These are phyloP conservation scores for Symbiodinium natans DNA, from an alignment of 73 alveolate species.

Conservation along the genomic window DNA sequence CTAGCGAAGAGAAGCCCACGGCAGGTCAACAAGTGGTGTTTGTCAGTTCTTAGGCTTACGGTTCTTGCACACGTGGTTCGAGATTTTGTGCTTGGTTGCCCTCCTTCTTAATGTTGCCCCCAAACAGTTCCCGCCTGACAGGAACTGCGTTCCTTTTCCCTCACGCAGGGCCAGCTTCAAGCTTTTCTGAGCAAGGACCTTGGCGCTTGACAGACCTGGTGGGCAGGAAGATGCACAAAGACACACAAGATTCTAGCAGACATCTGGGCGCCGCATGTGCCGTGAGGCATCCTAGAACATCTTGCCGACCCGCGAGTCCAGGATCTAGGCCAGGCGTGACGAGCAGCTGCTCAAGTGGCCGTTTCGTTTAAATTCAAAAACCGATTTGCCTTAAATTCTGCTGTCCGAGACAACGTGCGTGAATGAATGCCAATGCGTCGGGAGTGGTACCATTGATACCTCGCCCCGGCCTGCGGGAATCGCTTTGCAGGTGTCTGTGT, in stretches of 20 bases:
- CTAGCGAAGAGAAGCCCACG: too few species aligned
- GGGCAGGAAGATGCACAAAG: too few species aligned
- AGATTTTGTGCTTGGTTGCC: too few species aligned
- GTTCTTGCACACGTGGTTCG: too few species aligned
- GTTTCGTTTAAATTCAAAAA: not conserved
- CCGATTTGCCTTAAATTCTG: too few species aligned
- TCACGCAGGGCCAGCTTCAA: conserved; percentile 55
- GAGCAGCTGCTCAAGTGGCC: not conserved
- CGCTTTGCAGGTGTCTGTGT: not conserved
- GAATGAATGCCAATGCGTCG: too few species aligned
- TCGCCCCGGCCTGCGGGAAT: not conserved
- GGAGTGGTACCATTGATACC: not conserved
- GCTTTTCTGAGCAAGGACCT: conserved; percentile 6
- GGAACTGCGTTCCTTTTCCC: conserved; percentile 72
- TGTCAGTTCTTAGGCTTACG: too few species aligned
- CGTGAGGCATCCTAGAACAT: conserved; percentile 19
- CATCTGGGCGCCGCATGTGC: not conserved
- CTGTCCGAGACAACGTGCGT: too few species aligned
- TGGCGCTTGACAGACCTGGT: too few species aligned
- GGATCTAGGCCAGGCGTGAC: conserved; percentile 13
- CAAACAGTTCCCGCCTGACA: not conserved
- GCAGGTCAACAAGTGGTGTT: too few species aligned
- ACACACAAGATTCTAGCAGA: not conserved
- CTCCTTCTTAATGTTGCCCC: too few species aligned
- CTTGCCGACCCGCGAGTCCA: conserved; percentile 40